Evolutionary conservation across 2,329 filamentous ascomycete species (phyloP), one percentile per base, ranked within the genome.

Genomic region (Penicillium sp.): DNA sequence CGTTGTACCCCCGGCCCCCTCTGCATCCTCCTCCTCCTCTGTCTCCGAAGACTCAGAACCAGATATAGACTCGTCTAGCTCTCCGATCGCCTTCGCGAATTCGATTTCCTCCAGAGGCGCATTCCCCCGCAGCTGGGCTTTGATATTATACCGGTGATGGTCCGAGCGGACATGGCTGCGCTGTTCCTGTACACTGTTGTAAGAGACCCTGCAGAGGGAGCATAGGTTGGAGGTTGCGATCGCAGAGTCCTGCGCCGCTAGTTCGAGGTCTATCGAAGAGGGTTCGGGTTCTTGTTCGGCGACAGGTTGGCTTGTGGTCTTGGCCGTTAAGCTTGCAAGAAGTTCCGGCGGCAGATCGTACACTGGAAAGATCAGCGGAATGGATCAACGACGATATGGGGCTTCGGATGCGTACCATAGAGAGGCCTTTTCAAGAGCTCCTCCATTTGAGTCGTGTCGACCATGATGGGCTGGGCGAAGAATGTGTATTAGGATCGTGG

Each of bases 31-130:
- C 0, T 90, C 88, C 0, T 88, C 86, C 8, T 93, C 90, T 0
- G 84, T 86, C 51, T 88, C 86, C 1, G 86, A 85, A 1, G 86
- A 87, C 52, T 92, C 88, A 9, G 82, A 83, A 33, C 87, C 85
- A 1, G 92, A 96, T 15, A 96, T 94, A 1, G 94, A 97, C 79
- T 99, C 93, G 66, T 97, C 90, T 35, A 99, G 80, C 58, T 94
- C 86, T 36, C 87, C 91, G 8, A 97, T 82, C 7, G 97, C 82
- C 71, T 88, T 90, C 72, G 94, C 90, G 65, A 99, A 99, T 35
- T 96, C 92, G 8, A 71, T 74, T 70, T 99, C 94, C 1, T 86
- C 85, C 1, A 97, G 88, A 0, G 90, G 77, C 10, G 82, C 83
- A 57, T 82, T 81, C 0, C 90, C 90, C 47, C 91, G 86, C 56